Conservation (phyloP, 1,139 yeast genomes). For the Hyphopichia wangnamkhiaoensis region DNA sequence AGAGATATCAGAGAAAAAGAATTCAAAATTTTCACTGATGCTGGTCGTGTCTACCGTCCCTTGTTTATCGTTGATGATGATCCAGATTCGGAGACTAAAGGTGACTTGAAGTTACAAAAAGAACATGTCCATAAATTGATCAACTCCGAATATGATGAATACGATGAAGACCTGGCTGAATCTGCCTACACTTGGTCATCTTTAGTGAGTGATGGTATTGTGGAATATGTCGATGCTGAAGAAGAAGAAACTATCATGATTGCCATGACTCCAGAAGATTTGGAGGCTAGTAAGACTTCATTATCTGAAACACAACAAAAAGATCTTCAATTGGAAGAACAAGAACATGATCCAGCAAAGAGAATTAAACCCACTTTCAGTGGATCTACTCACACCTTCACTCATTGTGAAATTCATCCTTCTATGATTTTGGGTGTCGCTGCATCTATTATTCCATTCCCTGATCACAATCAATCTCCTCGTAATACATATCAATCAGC, state of each 20-base stretch:
- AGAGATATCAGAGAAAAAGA: conserved; percentile 97
- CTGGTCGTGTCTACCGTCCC: conserved; percentile 97
- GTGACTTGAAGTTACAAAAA: conserved; percentile 80
- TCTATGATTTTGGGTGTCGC: conserved; percentile 98
- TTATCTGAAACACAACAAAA: conserved; percentile 48
- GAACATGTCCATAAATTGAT: conserved; percentile 75
- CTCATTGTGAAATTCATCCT: conserved; percentile 99
- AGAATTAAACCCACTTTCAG: conserved; percentile 75
- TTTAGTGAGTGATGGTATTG: conserved; percentile 79
- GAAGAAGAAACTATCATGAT: conserved; percentile 98
- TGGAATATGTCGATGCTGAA: conserved; percentile 95
- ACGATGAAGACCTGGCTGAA: conserved; percentile 57
- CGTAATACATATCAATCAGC: conserved; percentile 99
- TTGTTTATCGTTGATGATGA: conserved; percentile 88
- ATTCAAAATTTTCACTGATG: conserved; percentile 94
- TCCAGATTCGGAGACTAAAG: conserved; percentile 69
- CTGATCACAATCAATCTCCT: conserved; percentile 98
- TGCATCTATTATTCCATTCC: conserved; percentile 98
- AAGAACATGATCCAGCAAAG: conserved; percentile 73
- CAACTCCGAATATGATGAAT: conserved; percentile 62
- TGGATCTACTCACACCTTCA: conserved; percentile 79
- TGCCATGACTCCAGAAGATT: conserved; percentile 98
- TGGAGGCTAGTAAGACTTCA: conserved; percentile 63
- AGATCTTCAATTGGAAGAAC: conserved; percentile 48
- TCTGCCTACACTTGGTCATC: conserved; percentile 80